Percentiles rank a stretch among this genome's conserved stretches.
Evolutionary conservation across 2,329 filamentous ascomycete species (phyloP).

Genomic region (Saccharata proteae): DNA sequence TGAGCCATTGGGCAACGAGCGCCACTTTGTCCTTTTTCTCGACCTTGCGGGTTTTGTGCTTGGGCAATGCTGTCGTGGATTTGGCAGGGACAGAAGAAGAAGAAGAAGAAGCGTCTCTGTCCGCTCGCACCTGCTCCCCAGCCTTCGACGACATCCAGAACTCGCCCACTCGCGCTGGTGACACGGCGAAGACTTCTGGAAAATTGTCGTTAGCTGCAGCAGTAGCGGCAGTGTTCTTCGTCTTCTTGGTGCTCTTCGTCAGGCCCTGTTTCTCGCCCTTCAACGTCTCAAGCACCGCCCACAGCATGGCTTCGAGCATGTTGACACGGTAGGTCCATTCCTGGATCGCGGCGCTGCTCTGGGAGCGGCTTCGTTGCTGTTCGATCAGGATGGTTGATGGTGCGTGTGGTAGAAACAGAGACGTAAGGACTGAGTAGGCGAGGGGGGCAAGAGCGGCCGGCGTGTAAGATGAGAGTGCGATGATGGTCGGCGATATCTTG

Average conservation of each 20-base stretch:
- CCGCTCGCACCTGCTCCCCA: not conserved
- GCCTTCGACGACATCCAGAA: slow-evolving; percentile 19
- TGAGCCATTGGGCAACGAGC: slow-evolving; percentile 30
- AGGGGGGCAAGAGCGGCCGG: slow-evolving; percentile 41
- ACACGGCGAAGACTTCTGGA: slow-evolving; percentile 17
- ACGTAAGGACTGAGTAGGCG: slow-evolving; percentile 43
- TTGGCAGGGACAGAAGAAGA: not conserved
- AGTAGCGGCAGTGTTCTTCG: not conserved
- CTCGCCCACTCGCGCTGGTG: slow-evolving; percentile 24
- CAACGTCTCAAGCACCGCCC: slow-evolving; percentile 53
- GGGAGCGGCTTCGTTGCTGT: slow-evolving; percentile 51
- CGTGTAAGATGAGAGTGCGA: too few species aligned
- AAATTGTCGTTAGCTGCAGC: not conserved
- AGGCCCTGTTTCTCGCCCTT: slow-evolving; percentile 19
- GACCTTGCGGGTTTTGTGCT: slow-evolving; percentile 24
- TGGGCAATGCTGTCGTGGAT: slow-evolving; percentile 2
- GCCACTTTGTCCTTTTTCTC: slow-evolving; percentile 53
- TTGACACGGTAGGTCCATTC: slow-evolving; percentile 81
- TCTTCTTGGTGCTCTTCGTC: not conserved
- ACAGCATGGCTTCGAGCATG: slow-evolving; percentile 69
- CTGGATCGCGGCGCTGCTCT: slow-evolving; percentile 51
- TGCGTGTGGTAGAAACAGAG: slow-evolving; percentile 37
- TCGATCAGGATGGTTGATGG: slow-evolving; percentile 64
- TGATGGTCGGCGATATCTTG: too few species aligned
- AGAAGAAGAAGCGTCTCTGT: not conserved